phyloP scores from a whole-genome alignment of 805 yeast species.

The Kodamaea nitidulidarum region DNA sequence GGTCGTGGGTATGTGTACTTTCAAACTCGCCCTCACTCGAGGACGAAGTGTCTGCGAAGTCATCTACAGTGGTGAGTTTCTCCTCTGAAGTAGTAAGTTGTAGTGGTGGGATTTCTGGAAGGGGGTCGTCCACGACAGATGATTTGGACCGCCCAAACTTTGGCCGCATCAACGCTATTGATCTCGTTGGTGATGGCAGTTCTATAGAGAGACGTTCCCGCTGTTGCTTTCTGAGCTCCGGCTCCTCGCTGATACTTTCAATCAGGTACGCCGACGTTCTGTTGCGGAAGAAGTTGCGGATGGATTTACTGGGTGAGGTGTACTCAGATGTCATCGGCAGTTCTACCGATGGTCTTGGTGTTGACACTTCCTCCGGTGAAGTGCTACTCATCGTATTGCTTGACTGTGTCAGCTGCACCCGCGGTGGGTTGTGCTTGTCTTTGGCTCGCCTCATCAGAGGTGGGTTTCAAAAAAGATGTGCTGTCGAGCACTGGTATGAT shows the following conservation, averaged over 20 bases:
- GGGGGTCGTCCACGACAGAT: constrained; percentile 11
- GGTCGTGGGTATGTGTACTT: constrained; percentile 1
- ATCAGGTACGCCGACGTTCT: constrained; percentile 21
- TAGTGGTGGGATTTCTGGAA: neutral
- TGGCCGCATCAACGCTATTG: constrained; percentile 17
- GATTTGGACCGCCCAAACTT: constrained; percentile 19
- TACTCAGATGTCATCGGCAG: constrained; percentile 12
- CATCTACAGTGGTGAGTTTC: constrained; percentile 23
- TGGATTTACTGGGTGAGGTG: constrained; percentile 25
- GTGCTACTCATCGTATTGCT: constrained; percentile 2
- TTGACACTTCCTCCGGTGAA: neutral
- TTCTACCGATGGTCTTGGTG: constrained; percentile 3
- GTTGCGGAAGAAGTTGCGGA: constrained; percentile 22
- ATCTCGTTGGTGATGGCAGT: constrained; percentile 6
- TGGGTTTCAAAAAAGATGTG: neutral
- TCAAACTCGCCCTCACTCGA: constrained; percentile 5
- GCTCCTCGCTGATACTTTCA: constrained; percentile 22
- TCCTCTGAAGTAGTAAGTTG: constrained; percentile 8
- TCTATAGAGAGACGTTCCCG: constrained; percentile 9
- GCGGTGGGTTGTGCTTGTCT: constrained; percentile 2
- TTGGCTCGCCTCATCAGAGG: constrained; percentile 3
- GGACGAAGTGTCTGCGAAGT: constrained; percentile 39
- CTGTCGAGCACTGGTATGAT: too few relatives aligned
- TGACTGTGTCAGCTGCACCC: constrained; percentile 4
- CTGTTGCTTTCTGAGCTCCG: constrained; percentile 10